These are phyloP conservation scores for Phytophthora agathidicida DNA, from an alignment of 352 stramenopile species.

Conservation along the genomic window DNA sequence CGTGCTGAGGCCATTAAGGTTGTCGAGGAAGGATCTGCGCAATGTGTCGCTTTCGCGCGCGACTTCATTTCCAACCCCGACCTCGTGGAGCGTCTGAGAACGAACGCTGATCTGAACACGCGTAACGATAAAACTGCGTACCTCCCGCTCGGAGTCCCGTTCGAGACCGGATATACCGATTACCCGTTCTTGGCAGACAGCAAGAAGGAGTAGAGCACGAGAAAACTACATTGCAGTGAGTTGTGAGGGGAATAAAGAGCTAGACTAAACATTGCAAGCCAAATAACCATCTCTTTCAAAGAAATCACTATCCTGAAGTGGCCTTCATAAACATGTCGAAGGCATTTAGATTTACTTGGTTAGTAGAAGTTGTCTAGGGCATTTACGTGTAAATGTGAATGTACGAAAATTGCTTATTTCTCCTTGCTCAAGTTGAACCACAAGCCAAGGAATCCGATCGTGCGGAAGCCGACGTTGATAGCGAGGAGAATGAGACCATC, in stretches of 20 bases:
- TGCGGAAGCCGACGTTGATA: conserved; percentile 48
- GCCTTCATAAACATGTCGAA: too few relatives aligned
- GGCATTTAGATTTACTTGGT: too few relatives aligned
- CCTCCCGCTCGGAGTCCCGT: conserved; percentile 13
- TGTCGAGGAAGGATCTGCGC: conserved; percentile 33
- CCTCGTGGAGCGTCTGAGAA: conserved; percentile 39
- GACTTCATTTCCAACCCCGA: conserved; percentile 62
- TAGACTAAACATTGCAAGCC: too few relatives aligned
- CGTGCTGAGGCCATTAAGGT: conserved; percentile 23
- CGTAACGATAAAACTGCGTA: conserved; percentile 30
- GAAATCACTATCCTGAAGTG: too few relatives aligned
- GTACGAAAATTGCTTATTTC: too few relatives aligned
- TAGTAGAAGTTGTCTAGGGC: too few relatives aligned
- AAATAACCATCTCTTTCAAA: too few relatives aligned
- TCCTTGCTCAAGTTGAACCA: conserved; percentile 31
- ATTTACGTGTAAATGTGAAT: too few relatives aligned
- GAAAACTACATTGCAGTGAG: too few relatives aligned
- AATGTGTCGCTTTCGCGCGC: conserved; percentile 44
- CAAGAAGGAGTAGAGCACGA: conserved; percentile 4
- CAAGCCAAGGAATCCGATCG: conserved; percentile 40
- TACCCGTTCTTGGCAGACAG: conserved; percentile 22
- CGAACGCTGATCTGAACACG: conserved; percentile 27
- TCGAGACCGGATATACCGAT: conserved; percentile 35
- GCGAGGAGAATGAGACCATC: conserved; percentile 42
- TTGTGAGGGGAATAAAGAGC: too few relatives aligned